These are phyloP conservation scores for Sanghuangporus sanghuang DNA, from an alignment of 1,284 basidiomycete species.

Conservation along the genomic window DNA sequence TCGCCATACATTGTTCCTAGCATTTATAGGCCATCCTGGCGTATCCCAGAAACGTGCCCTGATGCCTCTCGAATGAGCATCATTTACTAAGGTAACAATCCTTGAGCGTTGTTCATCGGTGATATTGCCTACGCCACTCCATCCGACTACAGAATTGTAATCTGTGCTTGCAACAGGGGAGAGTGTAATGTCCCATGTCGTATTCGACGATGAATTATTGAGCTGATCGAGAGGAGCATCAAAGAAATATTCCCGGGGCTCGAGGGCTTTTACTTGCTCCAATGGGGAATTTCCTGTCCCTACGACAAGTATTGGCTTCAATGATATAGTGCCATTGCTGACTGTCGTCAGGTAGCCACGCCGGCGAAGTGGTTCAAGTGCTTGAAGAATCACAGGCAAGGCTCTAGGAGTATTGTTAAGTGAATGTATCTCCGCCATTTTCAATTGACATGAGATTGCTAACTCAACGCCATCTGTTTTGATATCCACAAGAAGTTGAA, in stretches of 20 bases:
- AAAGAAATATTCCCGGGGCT: conserved; percentile 47
- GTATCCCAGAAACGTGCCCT: conserved; percentile 50
- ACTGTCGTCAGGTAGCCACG: conserved; percentile 45
- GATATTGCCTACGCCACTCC: conserved; percentile 42
- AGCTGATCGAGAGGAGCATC: conserved; percentile 45
- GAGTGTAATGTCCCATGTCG: conserved; percentile 37
- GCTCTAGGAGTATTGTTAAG: conserved; percentile 29
- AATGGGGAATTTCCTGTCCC: conserved; percentile 56
- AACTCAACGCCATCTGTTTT: conserved; percentile 47
- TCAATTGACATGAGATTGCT: conserved; percentile 16
- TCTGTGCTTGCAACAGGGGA: conserved; percentile 49
- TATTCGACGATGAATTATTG: conserved; percentile 31
- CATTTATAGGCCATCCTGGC: conserved; percentile 43
- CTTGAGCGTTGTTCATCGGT: conserved; percentile 33
- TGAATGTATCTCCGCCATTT: background rate
- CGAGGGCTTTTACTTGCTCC: conserved; percentile 38
- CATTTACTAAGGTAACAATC: conserved; percentile 34
- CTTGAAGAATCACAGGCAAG: conserved; percentile 39
- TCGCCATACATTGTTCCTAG: conserved; percentile 40
- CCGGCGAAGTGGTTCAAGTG: conserved; percentile 41
- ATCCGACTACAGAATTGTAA: conserved; percentile 41
- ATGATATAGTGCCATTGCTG: conserved; percentile 34
- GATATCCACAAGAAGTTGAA: conserved; percentile 48
- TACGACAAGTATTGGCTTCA: conserved; percentile 39
- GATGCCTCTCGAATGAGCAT: conserved; percentile 42